Conservation (phyloP, 805 yeast genomes). For the Barnettozyma sucrosica region DNA sequence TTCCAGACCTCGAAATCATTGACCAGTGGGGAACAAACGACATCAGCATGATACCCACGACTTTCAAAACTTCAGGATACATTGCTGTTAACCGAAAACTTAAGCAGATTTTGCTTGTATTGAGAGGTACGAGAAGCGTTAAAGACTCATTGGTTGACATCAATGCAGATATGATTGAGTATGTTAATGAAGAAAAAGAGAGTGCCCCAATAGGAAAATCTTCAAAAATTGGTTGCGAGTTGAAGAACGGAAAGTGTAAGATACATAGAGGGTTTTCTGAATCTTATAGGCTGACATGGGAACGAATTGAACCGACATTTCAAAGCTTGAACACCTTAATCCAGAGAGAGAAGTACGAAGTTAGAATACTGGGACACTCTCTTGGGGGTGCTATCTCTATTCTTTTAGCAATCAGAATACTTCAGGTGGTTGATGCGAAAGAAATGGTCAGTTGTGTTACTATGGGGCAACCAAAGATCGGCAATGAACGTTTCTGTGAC, state of each 20-base stretch:
- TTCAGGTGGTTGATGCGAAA: background rate
- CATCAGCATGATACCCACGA: constrained; percentile 6
- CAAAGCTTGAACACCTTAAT: background rate
- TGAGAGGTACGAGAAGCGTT: constrained; percentile 25
- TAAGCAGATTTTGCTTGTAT: constrained; percentile 10
- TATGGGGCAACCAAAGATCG: constrained; percentile 27
- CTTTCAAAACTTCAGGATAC: constrained; percentile 23
- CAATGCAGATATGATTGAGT: constrained; percentile 21
- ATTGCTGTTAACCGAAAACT: constrained; percentile 17
- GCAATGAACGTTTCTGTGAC: constrained; percentile 15
- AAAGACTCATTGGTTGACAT: constrained; percentile 24
- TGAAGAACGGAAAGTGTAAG: constrained; percentile 11
- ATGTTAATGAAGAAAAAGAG: background rate
- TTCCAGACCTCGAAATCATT: constrained; percentile 19
- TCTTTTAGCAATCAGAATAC: constrained; percentile 11
- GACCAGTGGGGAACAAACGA: constrained; percentile 24
- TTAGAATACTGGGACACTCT: constrained; percentile 24
- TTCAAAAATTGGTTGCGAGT: background rate
- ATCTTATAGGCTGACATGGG: constrained; percentile 7
- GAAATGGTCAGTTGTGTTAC: constrained; percentile 10
- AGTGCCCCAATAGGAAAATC: background rate
- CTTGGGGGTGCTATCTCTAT: constrained; percentile 25
- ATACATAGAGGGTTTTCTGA: constrained; percentile 23
- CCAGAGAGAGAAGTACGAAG: constrained; percentile 8
- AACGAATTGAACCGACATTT: constrained; percentile 3